These are phyloP conservation scores for Nitzschia inconspicua DNA, from an alignment of 108 stramenopile species.

Conservation along the genomic window DNA sequence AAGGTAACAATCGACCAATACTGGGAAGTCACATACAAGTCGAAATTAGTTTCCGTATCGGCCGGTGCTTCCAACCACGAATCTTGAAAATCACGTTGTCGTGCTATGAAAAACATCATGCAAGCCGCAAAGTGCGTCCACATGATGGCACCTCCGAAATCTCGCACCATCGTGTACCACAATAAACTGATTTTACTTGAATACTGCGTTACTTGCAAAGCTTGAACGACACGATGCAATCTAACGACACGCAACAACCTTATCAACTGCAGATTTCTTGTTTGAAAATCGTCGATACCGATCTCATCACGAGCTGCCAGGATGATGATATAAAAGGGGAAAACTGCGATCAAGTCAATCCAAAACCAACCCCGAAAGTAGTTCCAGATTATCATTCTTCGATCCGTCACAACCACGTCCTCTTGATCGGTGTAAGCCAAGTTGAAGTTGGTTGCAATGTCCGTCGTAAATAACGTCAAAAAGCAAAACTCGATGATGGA, in stretches of 20 bases:
- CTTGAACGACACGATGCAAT: constrained; percentile 42
- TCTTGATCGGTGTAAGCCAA: constrained; percentile 44
- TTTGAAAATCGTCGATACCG: not conserved
- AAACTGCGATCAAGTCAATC: constrained; percentile 54
- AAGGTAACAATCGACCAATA: constrained; percentile 62
- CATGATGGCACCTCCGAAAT: constrained; percentile 38
- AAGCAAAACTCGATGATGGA: constrained; percentile 39
- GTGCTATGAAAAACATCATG: constrained; percentile 57
- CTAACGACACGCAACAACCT: constrained; percentile 44
- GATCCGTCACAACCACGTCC: constrained; percentile 29
- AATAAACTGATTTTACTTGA: constrained; percentile 39
- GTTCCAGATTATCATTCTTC: constrained; percentile 30
- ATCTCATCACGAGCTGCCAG: constrained; percentile 36
- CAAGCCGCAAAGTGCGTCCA: constrained; percentile 60
- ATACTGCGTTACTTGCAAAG: constrained; percentile 50
- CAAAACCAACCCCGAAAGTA: constrained; percentile 49
- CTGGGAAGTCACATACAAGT: constrained; percentile 38
- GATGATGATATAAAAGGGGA: constrained; percentile 45
- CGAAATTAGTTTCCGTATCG: constrained; percentile 13
- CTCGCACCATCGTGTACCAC: constrained; percentile 42
- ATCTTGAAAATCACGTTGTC: constrained; percentile 38
- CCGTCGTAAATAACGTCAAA: constrained; percentile 39
- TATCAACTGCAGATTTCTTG: constrained; percentile 31
- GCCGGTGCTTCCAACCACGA: constrained; percentile 43
- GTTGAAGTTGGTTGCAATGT: constrained; percentile 55